Evolutionary conservation across 2,329 filamentous ascomycete genomes (phyloP).

Genomic region (Aureobasidium sp.): DNA sequence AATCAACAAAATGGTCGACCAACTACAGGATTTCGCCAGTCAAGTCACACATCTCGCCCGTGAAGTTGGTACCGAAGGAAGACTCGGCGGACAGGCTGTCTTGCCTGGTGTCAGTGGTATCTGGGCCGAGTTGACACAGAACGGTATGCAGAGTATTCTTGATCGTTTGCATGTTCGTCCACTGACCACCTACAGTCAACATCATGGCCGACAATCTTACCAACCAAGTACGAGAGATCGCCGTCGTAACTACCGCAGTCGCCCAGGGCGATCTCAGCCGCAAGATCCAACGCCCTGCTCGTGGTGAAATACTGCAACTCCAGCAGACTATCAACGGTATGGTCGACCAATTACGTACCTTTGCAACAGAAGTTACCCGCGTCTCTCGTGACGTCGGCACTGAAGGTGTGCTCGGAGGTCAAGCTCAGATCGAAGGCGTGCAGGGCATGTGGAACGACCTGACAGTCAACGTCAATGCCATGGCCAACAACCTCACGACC

Average conservation of each 20-base stretch:
- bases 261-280: conserved; percentile 89
- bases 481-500: conserved; percentile 46
- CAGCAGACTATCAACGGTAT: conserved; percentile 77
- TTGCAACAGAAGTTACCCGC: conserved; percentile 57
- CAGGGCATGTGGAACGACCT: conserved; percentile 60
- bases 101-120: conserved; percentile 92
- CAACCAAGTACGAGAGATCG: conserved; percentile 95
- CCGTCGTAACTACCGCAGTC: conserved; percentile 90
- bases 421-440: conserved; percentile 56
- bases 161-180: neutral
- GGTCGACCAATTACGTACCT: conserved; percentile 59
- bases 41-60: conserved; percentile 91
- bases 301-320: conserved; percentile 87
- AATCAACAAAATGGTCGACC: conserved; percentile 99
- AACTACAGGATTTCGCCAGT: conserved; percentile 90
- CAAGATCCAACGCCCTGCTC: conserved; percentile 89
- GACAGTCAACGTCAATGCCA: conserved; percentile 48
- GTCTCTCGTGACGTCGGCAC: conserved; percentile 57
- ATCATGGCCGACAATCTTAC: conserved; percentile 98
- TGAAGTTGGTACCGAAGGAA: conserved; percentile 92
- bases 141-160: conserved; percentile 32
- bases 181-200: conserved; percentile 56
- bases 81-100: conserved; percentile 86
- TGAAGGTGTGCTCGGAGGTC: conserved; percentile 54
- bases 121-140: conserved; percentile 84